Percentiles rank a stretch among this genome's conserved stretches.
phyloP scores from a whole-genome alignment of 768 basidiomycete genomes.

The Mycena maculata region DNA sequence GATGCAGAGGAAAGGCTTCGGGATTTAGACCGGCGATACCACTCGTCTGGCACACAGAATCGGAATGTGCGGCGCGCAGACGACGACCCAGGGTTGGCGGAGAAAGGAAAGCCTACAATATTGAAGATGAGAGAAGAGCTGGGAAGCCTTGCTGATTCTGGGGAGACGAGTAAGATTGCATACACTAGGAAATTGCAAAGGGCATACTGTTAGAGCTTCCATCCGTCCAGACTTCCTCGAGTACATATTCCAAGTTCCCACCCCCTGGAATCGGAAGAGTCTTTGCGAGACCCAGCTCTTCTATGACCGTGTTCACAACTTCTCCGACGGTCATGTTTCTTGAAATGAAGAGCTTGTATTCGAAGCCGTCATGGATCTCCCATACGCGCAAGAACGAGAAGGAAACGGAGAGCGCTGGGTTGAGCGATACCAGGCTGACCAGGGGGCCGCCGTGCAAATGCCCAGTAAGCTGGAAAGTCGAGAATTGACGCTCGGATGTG shows the following conservation, averaged over 20 bases:
- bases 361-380: conserved; percentile 80
- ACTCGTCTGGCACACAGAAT: conserved; percentile 82
- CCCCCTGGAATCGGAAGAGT: conserved; percentile 74
- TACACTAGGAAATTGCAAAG: not conserved
- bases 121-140: conserved; percentile 54
- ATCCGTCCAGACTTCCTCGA: conserved; percentile 76
- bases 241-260: conserved; percentile 74
- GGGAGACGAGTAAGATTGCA: conserved; percentile 24
- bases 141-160: conserved; percentile 61
- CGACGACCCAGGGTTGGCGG: conserved; percentile 55
- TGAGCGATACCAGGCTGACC: conserved; percentile 78
- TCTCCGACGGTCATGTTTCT: conserved; percentile 66
- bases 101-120: conserved; percentile 54
- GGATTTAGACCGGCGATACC: conserved; percentile 79
- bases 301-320: conserved; percentile 60
- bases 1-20: conserved; percentile 60
- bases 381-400: conserved; percentile 76
- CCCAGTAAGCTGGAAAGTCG: conserved; percentile 74
- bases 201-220: conserved; percentile 66
- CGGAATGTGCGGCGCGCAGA: conserved; percentile 60
- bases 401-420: conserved; percentile 65
- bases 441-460: conserved; percentile 75
- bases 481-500: conserved; percentile 72
- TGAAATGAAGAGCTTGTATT: conserved; percentile 74
- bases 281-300: conserved; percentile 78